These are phyloP conservation scores for Saturnispora halmiae DNA, from an alignment of 805 yeast genomes.

Conservation along the genomic window DNA sequence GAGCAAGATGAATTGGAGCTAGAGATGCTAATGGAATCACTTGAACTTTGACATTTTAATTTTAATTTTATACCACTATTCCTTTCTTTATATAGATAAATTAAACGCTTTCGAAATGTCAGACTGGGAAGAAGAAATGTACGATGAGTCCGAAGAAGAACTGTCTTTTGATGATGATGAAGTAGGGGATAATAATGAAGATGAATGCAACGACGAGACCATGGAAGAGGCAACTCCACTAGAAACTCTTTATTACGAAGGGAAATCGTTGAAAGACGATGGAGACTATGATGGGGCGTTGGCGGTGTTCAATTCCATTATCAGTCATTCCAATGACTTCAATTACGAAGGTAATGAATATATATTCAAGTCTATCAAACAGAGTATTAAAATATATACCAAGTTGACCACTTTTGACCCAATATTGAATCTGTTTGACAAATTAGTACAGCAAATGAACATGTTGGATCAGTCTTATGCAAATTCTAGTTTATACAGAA, in stretches of 20 bases:
- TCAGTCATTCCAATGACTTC: constrained; percentile 8
- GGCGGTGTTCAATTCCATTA: constrained; percentile 18
- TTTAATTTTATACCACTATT: neutral
- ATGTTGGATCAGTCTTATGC: constrained; percentile 20
- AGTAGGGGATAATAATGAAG: constrained; percentile 10
- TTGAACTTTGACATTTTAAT: neutral
- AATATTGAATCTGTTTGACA: constrained; percentile 14
- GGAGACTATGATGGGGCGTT: constrained; percentile 18
- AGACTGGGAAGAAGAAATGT: constrained; percentile 32
- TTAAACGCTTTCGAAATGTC: too few species aligned
- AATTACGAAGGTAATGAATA: constrained; percentile 14
- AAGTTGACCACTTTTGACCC: constrained; percentile 14
- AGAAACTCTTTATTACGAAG: constrained; percentile 27
- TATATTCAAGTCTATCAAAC: constrained; percentile 28
- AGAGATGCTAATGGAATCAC: constrained; percentile 19
- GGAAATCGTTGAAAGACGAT: constrained; percentile 17
- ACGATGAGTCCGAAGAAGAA: constrained; percentile 29
- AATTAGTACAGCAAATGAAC: constrained; percentile 17
- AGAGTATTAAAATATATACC: constrained; percentile 24
- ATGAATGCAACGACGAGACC: constrained; percentile 11
- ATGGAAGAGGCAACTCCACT: constrained; percentile 4
- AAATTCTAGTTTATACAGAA: constrained; percentile 26
- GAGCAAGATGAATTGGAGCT: constrained; percentile 22
- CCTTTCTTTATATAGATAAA: neutral
- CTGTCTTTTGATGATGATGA: constrained; percentile 26